Evolutionary conservation across 2,329 filamentous ascomycete genomes (phyloP).

Genomic region (Dactylella cylindrospora): DNA sequence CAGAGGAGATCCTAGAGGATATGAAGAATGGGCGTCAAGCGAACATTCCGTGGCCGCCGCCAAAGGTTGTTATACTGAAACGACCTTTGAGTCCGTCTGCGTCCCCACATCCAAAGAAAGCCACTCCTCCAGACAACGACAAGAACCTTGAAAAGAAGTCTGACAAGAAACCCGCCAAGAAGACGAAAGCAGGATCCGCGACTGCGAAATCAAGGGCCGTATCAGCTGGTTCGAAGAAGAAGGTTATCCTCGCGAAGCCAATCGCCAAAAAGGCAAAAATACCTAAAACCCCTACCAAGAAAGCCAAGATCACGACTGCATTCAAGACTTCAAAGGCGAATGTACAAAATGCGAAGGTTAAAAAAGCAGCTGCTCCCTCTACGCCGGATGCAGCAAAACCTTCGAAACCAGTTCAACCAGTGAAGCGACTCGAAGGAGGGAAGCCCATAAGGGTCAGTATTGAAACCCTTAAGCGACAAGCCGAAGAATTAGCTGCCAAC

Average conservation of each 20-base stretch:
- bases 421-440: constrained; percentile 2
- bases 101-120: constrained; percentile 38
- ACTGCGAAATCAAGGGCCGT: constrained; percentile 17
- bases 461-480: constrained; percentile 28
- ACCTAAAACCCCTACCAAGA: constrained; percentile 2
- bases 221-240: constrained; percentile 11
- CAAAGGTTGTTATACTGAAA: constrained; percentile 24
- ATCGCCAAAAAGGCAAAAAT: constrained; percentile 7
- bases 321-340: constrained; percentile 29
- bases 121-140: constrained; percentile 9
- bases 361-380: constrained; percentile 6
- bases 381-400: constrained; percentile 3
- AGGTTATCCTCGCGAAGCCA: constrained; percentile 37
- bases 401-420: not conserved
- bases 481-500: not conserved
- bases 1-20: constrained; percentile 38
- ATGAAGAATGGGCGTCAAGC: constrained; percentile 33
- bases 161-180: not conserved
- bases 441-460: constrained; percentile 27
- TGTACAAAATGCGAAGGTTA: not conserved
- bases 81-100: constrained; percentile 30
- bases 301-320: constrained; percentile 29
- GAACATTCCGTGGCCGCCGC: constrained; percentile 34
- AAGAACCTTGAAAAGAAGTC: too few species aligned
- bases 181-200: not conserved